phyloP scores from a whole-genome alignment of 108 stramenopile species.

The Discostella stelligeroides region DNA sequence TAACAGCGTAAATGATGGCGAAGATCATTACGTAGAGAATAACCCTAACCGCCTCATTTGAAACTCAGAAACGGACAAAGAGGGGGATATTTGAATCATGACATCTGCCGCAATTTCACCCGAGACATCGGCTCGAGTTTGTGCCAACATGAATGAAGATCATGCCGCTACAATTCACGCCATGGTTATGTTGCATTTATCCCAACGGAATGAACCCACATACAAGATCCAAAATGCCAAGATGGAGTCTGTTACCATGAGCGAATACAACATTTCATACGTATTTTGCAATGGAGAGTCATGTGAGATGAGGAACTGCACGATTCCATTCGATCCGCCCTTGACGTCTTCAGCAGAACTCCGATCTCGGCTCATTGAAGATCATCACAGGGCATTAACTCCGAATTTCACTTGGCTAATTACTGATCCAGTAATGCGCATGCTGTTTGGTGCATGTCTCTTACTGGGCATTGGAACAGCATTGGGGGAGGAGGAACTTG shows the following conservation, averaged over 20 bases:
- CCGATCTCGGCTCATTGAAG: slow-evolving; percentile 21
- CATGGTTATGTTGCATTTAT: slow-evolving; percentile 3
- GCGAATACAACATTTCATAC: slow-evolving; percentile 8
- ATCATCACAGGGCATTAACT: slow-evolving; percentile 28
- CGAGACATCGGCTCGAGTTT: too few relatives aligned
- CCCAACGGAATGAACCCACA: background rate
- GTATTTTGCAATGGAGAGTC: slow-evolving; percentile 14
- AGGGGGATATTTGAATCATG: too few relatives aligned
- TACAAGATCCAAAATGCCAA: slow-evolving; percentile 11
- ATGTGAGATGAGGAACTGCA: slow-evolving; percentile 10
- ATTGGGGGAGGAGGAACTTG: slow-evolving; percentile 6
- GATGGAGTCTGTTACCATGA: slow-evolving; percentile 17
- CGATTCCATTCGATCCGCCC: slow-evolving; percentile 28
- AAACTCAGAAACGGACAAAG: too few relatives aligned
- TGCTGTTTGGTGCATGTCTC: slow-evolving; percentile 1
- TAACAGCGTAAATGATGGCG: too few relatives aligned
- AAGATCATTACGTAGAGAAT: too few relatives aligned
- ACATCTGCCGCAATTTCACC: too few relatives aligned
- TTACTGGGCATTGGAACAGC: slow-evolving; percentile 9
- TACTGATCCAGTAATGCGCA: slow-evolving; percentile 20
- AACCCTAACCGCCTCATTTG: too few relatives aligned
- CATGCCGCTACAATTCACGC: slow-evolving; percentile 23
- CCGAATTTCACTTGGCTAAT: slow-evolving; percentile 32
- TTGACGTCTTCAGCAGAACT: slow-evolving; percentile 23
- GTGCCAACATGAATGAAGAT: slow-evolving; percentile 21